phyloP scores from a whole-genome alignment of 1,284 basidiomycete species.

The Trichosporon sp. region DNA sequence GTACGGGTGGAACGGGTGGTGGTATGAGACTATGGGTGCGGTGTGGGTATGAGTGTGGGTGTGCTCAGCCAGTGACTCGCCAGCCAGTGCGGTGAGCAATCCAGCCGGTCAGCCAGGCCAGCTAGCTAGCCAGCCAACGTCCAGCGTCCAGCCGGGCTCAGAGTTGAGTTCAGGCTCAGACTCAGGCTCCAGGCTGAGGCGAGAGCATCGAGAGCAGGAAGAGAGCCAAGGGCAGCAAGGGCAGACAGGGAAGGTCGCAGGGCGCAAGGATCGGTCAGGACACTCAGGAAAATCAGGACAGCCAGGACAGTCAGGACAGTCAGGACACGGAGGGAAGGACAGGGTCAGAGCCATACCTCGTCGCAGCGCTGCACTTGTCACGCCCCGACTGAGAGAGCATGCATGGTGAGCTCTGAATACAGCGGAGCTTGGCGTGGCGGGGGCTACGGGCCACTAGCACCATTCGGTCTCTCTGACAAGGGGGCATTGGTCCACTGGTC shows the following conservation, averaged over 20 bases:
- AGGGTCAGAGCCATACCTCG: no score
- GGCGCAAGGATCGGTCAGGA: conserved; percentile 3
- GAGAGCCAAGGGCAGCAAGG: not conserved
- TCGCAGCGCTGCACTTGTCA: no score
- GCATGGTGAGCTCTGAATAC: no score
- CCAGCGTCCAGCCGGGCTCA: not conserved
- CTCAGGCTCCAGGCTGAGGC: conserved; percentile 10
- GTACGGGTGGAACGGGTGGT: not conserved
- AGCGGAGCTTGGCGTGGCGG: no score
- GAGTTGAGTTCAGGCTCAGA: conserved; percentile 12
- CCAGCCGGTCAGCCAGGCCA: not conserved
- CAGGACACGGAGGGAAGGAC: not conserved
- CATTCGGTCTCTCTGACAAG: no score
- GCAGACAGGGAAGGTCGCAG: not conserved
- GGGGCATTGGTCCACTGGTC: no score
- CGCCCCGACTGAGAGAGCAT: no score
- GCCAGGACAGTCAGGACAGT: no score
- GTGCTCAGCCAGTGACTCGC: not conserved
- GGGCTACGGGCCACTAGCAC: no score
- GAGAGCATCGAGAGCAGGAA: not conserved
- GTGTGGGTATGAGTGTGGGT: not conserved
- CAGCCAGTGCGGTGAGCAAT: not conserved
- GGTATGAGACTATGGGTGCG: not conserved
- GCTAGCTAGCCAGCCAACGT: not conserved
- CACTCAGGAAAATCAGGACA: not conserved